Conservation (phyloP, 2,329 filamentous ascomycete genomes). For the Orbilia quercus region DNA sequence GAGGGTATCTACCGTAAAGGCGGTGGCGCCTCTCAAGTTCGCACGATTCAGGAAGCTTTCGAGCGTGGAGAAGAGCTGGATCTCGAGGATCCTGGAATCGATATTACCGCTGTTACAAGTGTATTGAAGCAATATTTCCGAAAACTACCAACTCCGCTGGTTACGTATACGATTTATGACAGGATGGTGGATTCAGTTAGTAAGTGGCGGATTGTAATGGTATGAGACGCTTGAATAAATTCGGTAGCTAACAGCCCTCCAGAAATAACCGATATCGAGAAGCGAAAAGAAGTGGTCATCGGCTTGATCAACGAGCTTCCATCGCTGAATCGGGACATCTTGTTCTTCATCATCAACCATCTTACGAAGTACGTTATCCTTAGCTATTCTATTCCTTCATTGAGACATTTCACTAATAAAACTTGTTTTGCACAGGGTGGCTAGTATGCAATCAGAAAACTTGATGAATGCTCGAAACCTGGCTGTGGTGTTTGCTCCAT, state of each 20-base stretch:
- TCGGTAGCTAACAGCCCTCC: constrained; percentile 64
- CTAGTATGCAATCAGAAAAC: constrained; percentile 57
- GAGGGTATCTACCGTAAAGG: constrained; percentile 99
- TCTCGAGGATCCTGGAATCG: constrained; percentile 90
- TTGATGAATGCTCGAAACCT: constrained; percentile 95
- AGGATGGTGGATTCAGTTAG: constrained; percentile 82
- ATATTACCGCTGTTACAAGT: constrained; percentile 96
- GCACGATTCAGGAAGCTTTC: constrained; percentile 89
- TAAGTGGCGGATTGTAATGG: constrained; percentile 64
- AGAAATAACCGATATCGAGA: constrained; percentile 68
- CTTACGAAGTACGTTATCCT: constrained; percentile 77
- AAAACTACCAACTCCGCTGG: constrained; percentile 85
- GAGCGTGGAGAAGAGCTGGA: constrained; percentile 87
- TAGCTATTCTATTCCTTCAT: not conserved
- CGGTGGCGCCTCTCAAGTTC: constrained; percentile 89
- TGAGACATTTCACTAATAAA: constrained; percentile 58
- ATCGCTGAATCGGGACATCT: constrained; percentile 82
- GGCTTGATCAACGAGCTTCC: constrained; percentile 82
- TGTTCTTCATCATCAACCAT: constrained; percentile 95
- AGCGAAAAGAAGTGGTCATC: constrained; percentile 77
- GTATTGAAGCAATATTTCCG: constrained; percentile 98
- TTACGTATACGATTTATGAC: constrained; percentile 94
- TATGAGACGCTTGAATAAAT: constrained; percentile 3
- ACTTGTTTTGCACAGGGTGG: constrained; percentile 62
- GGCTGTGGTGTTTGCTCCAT: constrained; percentile 96